Evolutionary conservation across 2,329 filamentous ascomycete species (phyloP), one percentile per base, ranked within the genome.

Genomic region (Chalara sp.): DNA sequence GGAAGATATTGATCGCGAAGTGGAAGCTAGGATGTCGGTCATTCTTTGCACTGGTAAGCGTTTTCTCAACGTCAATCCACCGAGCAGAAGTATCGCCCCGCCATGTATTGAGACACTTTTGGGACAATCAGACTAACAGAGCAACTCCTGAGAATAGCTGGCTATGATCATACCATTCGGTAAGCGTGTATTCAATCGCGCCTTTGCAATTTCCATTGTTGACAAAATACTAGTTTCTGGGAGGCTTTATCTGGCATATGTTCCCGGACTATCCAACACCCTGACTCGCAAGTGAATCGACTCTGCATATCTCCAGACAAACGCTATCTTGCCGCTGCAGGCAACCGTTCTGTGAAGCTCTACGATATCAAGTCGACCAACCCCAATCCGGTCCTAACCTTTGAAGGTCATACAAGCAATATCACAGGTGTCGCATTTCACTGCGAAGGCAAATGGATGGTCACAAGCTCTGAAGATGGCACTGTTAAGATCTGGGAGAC

Each of bases 331-430:
- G 88, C 54, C 86, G 84, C 29, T n/a, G 84, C 84, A 0, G 84
- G 84, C 30, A 79, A 85, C 66, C 80, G 92, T 68, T 90, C 87
- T 47, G 89, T 99, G 65, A 97, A 97, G 72, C 87, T 99, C 52
- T 99, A 95, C 74, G 93, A 99, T 65, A 96, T 97, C 75, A 96
- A 96, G 66, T 96, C 90, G 12, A 92, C 89, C n/a, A 97, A 97
- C 63, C 91, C 93, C 2, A 93, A 92, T 58, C 87, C 93, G 1
- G 78, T 97, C 29, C 81, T 97, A 63, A 91, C 87, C 21, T 97
- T 99, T 63, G 92, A 97, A 67, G 93, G 93, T 41, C 93, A 99
- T 71, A 93, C 89, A 10, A 89, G 85, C 59, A 99, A 99, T 64
- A 86, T 99, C 66, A 99, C 93, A 0, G 93, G 93, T 42, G 88